Percentiles rank a stretch among this genome's conserved stretches.
Conservation (phyloP, 2,329 filamentous ascomycete species). For the Aspergillus brasiliensis region DNA sequence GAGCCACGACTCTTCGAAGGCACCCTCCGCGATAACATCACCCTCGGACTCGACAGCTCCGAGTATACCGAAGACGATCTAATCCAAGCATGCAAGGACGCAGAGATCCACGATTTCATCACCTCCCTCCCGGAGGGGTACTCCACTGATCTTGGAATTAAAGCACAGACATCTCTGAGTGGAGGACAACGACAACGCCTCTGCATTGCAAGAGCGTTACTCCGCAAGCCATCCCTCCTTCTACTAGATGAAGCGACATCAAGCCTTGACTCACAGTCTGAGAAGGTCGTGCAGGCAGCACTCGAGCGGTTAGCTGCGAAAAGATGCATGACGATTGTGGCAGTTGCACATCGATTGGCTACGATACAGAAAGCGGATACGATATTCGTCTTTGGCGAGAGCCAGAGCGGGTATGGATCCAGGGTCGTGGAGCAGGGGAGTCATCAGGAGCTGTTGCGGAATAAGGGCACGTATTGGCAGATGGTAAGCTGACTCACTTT, state of each 20-base stretch:
- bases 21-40: slow-evolving; percentile 68
- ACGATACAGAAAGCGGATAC: slow-evolving; percentile 77
- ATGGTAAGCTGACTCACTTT: not conserved
- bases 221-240: slow-evolving; percentile 55
- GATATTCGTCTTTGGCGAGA: slow-evolving; percentile 75
- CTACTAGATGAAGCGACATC: slow-evolving; percentile 63
- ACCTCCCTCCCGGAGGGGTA: slow-evolving; percentile 44
- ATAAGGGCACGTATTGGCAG: not conserved
- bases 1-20: slow-evolving; percentile 73
- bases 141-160: slow-evolving; percentile 51
- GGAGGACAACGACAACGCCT: slow-evolving; percentile 61
- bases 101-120: slow-evolving; percentile 44
- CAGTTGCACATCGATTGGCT: slow-evolving; percentile 75
- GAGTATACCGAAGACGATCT: slow-evolving; percentile 32
- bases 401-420: slow-evolving; percentile 36
- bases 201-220: slow-evolving; percentile 57
- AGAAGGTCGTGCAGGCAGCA: slow-evolving; percentile 68
- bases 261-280: slow-evolving; percentile 66
- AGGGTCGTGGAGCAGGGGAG: slow-evolving; percentile 62
- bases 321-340: slow-evolving; percentile 66
- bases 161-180: slow-evolving; percentile 52
- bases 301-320: slow-evolving; percentile 63
- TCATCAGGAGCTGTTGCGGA: slow-evolving; percentile 59
- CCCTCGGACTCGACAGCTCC: slow-evolving; percentile 52
- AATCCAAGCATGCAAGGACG: slow-evolving; percentile 34